These are phyloP conservation scores for Tolypocladium endophyticum DNA, from an alignment of 2,329 filamentous ascomycete genomes.

Conservation along the genomic window DNA sequence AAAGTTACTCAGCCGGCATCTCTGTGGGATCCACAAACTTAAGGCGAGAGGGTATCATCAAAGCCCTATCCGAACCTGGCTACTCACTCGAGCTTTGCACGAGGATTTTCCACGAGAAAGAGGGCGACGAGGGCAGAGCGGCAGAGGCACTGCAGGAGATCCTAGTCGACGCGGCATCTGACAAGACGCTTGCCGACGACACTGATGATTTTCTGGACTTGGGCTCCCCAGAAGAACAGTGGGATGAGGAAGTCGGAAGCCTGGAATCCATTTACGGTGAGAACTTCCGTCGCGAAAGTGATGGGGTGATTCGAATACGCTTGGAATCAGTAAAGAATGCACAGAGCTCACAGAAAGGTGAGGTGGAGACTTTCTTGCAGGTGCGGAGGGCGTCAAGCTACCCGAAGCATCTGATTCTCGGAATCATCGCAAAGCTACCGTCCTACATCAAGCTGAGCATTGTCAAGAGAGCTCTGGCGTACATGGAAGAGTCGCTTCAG, in stretches of 20 bases:
- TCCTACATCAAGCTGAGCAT: slow-evolving; percentile 91
- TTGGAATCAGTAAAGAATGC: slow-evolving; percentile 48
- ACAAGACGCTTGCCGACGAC: slow-evolving; percentile 7
- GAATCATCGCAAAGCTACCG: slow-evolving; percentile 61
- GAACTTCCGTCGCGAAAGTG: slow-evolving; percentile 49
- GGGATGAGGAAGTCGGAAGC: slow-evolving; percentile 78
- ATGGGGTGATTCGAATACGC: slow-evolving; percentile 58
- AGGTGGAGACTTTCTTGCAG: slow-evolving; percentile 48
- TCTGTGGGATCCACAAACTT: slow-evolving; percentile 76
- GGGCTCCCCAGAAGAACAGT: slow-evolving; percentile 50
- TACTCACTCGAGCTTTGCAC: slow-evolving; percentile 80
- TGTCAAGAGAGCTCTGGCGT: slow-evolving; percentile 62
- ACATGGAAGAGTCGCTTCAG: slow-evolving; percentile 58
- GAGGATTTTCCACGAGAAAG: slow-evolving; percentile 59
- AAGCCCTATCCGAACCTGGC: slow-evolving; percentile 69
- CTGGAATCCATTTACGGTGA: slow-evolving; percentile 81
- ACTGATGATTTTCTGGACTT: slow-evolving; percentile 33
- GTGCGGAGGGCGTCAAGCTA: slow-evolving; percentile 67
- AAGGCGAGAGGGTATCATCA: slow-evolving; percentile 70
- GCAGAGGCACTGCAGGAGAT: slow-evolving; percentile 67
- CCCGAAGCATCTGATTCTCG: slow-evolving; percentile 59
- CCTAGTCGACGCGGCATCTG: slow-evolving; percentile 14
- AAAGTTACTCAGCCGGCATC: slow-evolving; percentile 83
- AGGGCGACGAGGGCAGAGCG: slow-evolving; percentile 63
- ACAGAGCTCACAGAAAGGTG: slow-evolving; percentile 33